Conservation (phyloP, 2,329 filamentous ascomycete genomes). For the Arachnopeziza araneosa region DNA sequence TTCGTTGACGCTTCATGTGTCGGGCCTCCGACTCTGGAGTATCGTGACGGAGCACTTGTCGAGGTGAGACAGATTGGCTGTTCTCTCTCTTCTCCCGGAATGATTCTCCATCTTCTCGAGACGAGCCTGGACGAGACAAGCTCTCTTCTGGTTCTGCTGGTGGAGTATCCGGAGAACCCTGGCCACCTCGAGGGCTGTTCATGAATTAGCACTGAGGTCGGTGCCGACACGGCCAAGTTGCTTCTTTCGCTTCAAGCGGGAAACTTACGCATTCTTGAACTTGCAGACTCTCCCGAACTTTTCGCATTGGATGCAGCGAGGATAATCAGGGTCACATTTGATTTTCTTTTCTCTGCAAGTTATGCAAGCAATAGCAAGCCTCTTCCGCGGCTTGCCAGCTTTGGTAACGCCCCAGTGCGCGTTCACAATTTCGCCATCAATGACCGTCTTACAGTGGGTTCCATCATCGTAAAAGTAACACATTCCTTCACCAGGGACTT, state of each 20-base stretch:
- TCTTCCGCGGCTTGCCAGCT: constrained; percentile 86
- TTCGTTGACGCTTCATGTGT: constrained; percentile 28
- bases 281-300: constrained; percentile 84
- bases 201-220: constrained; percentile 33
- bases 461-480: constrained; percentile 87
- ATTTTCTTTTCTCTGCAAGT: constrained; percentile 97
- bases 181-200: constrained; percentile 30
- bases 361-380: constrained; percentile 85
- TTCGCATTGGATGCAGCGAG: constrained; percentile 85
- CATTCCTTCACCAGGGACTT: constrained; percentile 70
- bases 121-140: constrained; percentile 23
- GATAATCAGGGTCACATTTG: constrained; percentile 85
- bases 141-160: constrained; percentile 29
- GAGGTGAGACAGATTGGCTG: constrained; percentile 25
- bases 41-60: constrained; percentile 19
- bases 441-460: constrained; percentile 73
- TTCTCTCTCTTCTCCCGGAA: constrained; percentile 26
- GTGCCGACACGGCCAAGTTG: not conserved
- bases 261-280: constrained; percentile 76
- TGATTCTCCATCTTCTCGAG: constrained; percentile 25
- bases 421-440: constrained; percentile 83
- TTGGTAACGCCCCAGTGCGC: constrained; percentile 93
- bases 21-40: constrained; percentile 27
- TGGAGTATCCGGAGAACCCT: constrained; percentile 31
- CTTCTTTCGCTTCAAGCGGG: not conserved